Evolutionary conservation across 179 eudicot species (phyloP).

Genomic region (Drosera spatulata): DNA sequence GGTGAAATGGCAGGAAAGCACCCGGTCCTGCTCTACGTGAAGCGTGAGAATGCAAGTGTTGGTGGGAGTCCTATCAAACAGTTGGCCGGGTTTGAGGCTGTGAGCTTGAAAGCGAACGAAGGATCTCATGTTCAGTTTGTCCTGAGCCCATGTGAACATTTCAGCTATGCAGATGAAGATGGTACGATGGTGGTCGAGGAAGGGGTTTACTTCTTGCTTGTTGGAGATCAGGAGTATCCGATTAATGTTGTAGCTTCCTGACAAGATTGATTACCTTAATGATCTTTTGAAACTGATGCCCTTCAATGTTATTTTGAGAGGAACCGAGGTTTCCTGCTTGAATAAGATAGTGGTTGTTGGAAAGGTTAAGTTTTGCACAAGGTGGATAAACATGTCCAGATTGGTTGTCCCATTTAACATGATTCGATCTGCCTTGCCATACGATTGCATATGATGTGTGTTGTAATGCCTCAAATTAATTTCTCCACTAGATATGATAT

Average conservation of each 20-base stretch:
- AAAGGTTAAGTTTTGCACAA: no score
- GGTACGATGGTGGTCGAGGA: slow-evolving; percentile 64
- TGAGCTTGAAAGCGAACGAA: slow-evolving; percentile 41
- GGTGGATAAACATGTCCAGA: no score
- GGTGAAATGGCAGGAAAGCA: slow-evolving; percentile 72
- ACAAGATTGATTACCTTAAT: no score
- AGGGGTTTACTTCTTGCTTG: slow-evolving; percentile 36
- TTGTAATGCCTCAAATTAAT: no score
- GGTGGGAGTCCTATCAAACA: slow-evolving; percentile 47
- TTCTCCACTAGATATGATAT: no score
- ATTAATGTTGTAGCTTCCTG: slow-evolving; percentile 18
- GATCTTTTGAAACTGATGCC: no score
- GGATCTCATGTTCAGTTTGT: slow-evolving; percentile 29
- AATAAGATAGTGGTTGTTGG: no score
- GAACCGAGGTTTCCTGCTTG: no score
- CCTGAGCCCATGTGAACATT: slow-evolving; percentile 65
- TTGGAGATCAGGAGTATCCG: slow-evolving; percentile 50
- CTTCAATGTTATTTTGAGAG: no score
- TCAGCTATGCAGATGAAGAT: slow-evolving; percentile 49
- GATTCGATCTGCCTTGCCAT: no score
- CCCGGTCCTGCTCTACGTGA: slow-evolving; percentile 47
- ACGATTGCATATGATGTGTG: no score
- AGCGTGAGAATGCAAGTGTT: slow-evolving; percentile 9
- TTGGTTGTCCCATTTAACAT: no score
- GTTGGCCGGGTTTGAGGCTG: slow-evolving; percentile 55